A percentile compares a stretch with the other conserved stretches of the same genome.
Conservation (phyloP, 257 asterid genomes). For the Solanum dulcamara region DNA sequence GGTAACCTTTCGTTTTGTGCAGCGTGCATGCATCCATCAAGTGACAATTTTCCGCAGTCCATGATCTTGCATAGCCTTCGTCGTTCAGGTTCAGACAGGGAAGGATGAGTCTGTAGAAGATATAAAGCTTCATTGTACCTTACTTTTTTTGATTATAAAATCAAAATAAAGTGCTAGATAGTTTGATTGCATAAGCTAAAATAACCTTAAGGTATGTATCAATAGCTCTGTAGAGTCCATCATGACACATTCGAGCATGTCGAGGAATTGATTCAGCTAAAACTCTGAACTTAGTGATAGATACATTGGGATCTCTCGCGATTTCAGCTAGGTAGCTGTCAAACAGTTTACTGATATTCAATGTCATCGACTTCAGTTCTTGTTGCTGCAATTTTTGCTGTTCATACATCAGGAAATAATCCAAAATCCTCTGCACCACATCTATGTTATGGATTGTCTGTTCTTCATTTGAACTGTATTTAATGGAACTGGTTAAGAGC, state of each 20-base stretch:
- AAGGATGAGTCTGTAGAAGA: conserved; percentile 49
- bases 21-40: conserved; percentile 78
- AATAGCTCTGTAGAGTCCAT: conserved; percentile 78
- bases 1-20: conserved; percentile 92
- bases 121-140: neutral
- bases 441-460: conserved; percentile 41
- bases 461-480: conserved; percentile 41
- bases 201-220: conserved; percentile 74
- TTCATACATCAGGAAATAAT: conserved; percentile 54
- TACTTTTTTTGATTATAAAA: neutral
- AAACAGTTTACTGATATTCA: conserved; percentile 54
- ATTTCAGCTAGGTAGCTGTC: conserved; percentile 78
- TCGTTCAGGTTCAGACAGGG: conserved; percentile 62
- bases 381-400: conserved; percentile 32
- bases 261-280: conserved; percentile 66
- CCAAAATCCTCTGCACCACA: conserved; percentile 65
- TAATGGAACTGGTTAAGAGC: neutral
- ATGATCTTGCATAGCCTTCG: conserved; percentile 68
- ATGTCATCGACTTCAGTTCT: conserved; percentile 24
- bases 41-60: conserved; percentile 72
- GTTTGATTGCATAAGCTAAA: neutral
- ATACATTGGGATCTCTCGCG: conserved; percentile 63
- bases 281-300: conserved; percentile 45
- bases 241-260: conserved; percentile 52
- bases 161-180: neutral